phyloP scores from a whole-genome alignment of 345 rosid genomes.

The Triadica sebifera region DNA sequence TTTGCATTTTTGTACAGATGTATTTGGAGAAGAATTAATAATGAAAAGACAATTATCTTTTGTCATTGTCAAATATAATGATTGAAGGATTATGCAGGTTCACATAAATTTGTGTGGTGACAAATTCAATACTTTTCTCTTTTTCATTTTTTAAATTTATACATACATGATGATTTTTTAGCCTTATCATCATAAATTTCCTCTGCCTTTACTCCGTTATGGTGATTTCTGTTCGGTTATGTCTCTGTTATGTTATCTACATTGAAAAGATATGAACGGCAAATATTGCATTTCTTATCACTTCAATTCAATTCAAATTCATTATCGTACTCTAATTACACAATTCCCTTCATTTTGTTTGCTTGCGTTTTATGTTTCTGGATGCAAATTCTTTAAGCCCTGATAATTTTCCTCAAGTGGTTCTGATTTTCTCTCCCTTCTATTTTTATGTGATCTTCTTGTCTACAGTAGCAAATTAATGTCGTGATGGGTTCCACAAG shows the following conservation, averaged over 20 bases:
- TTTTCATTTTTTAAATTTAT: too few relatives aligned
- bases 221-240: neutral
- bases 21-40: neutral
- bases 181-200: neutral
- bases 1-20: neutral
- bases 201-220: neutral
- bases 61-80: neutral
- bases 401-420: constrained; percentile 2
- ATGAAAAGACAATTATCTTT: neutral
- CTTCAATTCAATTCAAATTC: constrained; percentile 1
- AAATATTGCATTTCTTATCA: neutral
- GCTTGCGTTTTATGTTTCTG: neutral
- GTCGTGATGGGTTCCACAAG: constrained; percentile 22
- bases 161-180: neutral
- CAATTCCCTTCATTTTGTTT: neutral
- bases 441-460: neutral
- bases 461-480: neutral
- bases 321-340: too few relatives aligned
- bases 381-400: neutral
- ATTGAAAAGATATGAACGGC: neutral
- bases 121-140: neutral
- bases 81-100: neutral
- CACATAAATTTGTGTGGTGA: neutral
- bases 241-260: neutral
- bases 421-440: neutral